A percentile compares a stretch with the other conserved stretches of the same genome.
These are phyloP conservation scores for Plenodomus lindquistii DNA, from an alignment of 2,329 filamentous ascomycete species.

Conservation along the genomic window DNA sequence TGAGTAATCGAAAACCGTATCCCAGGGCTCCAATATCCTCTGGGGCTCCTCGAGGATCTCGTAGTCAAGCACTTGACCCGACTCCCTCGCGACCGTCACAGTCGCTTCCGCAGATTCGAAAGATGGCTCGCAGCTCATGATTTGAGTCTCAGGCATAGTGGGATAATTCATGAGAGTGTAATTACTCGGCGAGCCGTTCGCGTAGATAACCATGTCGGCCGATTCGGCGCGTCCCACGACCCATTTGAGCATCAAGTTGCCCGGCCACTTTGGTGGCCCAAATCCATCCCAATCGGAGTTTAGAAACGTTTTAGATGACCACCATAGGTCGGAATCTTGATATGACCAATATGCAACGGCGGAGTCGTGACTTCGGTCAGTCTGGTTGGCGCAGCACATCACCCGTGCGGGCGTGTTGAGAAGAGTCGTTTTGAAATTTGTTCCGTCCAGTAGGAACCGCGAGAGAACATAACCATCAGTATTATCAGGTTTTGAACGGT, in stretches of 20 bases:
- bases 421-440: background rate
- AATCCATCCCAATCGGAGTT: background rate
- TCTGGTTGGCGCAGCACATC: constrained; percentile 5
- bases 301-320: constrained; percentile 7
- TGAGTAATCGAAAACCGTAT: background rate
- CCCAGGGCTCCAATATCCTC: constrained; percentile 1
- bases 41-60: constrained; percentile 6
- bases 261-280: background rate
- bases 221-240: constrained; percentile 2
- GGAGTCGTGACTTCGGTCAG: background rate
- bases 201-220: background rate
- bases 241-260: constrained; percentile 8
- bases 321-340: constrained; percentile 5
- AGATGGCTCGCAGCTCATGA: constrained; percentile 15
- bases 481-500: background rate
- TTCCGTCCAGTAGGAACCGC: background rate
- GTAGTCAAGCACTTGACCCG: constrained; percentile 8
- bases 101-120: constrained; percentile 13
- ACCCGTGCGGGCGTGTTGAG: background rate
- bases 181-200: background rate
- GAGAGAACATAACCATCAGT: background rate
- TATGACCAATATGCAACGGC: constrained; percentile 9
- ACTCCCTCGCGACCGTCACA: constrained; percentile 8
- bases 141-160: constrained; percentile 9
- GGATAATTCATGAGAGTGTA: constrained; percentile 3